Percentiles rank a stretch among this genome's conserved stretches.
Conservation (phyloP, 2,329 filamentous ascomycete species). For the Pestalotiopsis sp. region DNA sequence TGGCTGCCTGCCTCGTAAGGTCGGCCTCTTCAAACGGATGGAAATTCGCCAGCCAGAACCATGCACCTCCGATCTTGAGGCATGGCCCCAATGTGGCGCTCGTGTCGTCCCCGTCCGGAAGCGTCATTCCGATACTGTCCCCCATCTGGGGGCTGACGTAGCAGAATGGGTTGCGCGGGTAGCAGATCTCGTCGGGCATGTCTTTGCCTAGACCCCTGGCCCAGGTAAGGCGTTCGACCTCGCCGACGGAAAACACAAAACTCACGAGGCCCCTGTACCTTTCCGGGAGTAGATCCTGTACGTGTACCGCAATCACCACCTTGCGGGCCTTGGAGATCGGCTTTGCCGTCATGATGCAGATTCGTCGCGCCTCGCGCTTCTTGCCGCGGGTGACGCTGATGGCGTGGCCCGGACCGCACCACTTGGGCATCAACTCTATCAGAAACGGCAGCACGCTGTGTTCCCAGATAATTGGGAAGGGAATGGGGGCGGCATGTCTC, state of each 20-base stretch:
- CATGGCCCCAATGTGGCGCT: constrained; percentile 47
- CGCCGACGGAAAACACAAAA: constrained; percentile 41
- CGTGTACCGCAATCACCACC: constrained; percentile 41
- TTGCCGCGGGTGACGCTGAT: constrained; percentile 41
- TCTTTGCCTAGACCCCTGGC: constrained; percentile 39
- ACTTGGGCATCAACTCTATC: constrained; percentile 42
- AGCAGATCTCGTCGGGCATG: constrained; percentile 43
- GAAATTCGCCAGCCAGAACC: constrained; percentile 46
- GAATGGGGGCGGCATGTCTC: constrained; percentile 34
- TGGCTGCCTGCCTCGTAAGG: constrained; percentile 27
- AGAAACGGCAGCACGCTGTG: constrained; percentile 47
- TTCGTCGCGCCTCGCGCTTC: constrained; percentile 35
- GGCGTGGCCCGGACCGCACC: constrained; percentile 42
- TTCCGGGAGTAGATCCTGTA: constrained; percentile 43
- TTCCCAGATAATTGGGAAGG: constrained; percentile 45
- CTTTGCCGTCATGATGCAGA: constrained; percentile 43
- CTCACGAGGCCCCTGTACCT: constrained; percentile 30
- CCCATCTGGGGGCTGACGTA: constrained; percentile 47
- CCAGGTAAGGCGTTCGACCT: constrained; percentile 41
- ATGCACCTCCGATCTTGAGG: constrained; percentile 37
- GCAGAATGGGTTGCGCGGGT: constrained; percentile 44
- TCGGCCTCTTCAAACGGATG: constrained; percentile 45
- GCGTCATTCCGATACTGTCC: constrained; percentile 43
- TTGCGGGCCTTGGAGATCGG: constrained; percentile 38
- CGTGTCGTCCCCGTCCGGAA: constrained; percentile 32